Evolutionary conservation across 2,329 filamentous ascomycete species (phyloP), one percentile per base, ranked within the genome.

Genomic region (Ceratocystis alfenasii): DNA sequence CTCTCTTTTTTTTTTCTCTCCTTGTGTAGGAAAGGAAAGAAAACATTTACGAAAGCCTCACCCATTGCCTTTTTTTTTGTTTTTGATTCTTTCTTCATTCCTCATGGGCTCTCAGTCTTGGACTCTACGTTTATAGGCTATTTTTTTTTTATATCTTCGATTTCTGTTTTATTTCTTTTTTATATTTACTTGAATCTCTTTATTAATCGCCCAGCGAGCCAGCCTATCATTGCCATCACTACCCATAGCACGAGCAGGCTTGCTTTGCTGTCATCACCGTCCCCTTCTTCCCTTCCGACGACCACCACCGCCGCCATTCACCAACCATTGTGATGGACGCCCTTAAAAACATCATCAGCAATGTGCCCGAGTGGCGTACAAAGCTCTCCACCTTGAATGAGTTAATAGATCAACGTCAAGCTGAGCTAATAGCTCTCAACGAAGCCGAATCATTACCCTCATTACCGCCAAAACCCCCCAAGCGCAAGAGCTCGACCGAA

Each of bases 361-460:
- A 84, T 68, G 78, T 85, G 53, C 84, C 84, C 17, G 79, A 81
- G 72, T 87, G 84, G 84, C 75, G 82, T 46, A 76, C 76, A 67
- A 79, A 81, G 25, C 78, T 87, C 57, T 81, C 85, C 68, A 80
- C 85, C 63, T 78, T 87, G 66, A 84, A 79, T 71, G 77, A 78
- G 67, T 80, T 87, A 72, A 84, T 87, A 67, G 79, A 83, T 67
- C 77, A 81, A 71, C 83, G 84, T 67, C 84, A 87, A 75, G 74
- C 77, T 63, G 83, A 86, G 71, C 77, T 87, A 66, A 84, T 83
- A 45, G 77, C 77, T 66, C 72, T 82, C 66, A 75, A 73, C 62
- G 72, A 68, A 60, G 25, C 15, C 17, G 28, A 25, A 15, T 55
- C 50, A 25, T 8, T 25, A 30, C n/a, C 50, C 22, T 55, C 22